These are phyloP conservation scores for Carallia brachiata DNA, from an alignment of 345 rosid species.

Conservation along the genomic window DNA sequence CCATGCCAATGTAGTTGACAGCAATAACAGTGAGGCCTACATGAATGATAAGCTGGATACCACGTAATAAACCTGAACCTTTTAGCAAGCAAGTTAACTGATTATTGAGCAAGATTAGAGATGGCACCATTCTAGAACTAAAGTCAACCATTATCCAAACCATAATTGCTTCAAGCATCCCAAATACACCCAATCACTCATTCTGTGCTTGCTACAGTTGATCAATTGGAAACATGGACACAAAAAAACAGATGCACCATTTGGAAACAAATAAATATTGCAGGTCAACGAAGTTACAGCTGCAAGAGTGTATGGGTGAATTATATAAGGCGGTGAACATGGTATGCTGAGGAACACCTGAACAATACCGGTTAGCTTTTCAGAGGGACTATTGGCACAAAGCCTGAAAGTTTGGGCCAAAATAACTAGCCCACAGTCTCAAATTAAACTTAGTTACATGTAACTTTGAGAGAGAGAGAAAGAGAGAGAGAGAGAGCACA, in stretches of 20 bases:
- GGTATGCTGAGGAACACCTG: not conserved
- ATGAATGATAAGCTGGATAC: not conserved
- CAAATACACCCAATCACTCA: not conserved
- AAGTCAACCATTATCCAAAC: not conserved
- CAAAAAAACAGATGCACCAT: not conserved
- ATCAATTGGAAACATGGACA: not conserved
- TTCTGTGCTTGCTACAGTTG: not conserved
- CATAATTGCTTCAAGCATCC: not conserved
- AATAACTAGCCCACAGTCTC: not conserved
- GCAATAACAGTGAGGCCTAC: not conserved
- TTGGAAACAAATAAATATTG: not conserved
- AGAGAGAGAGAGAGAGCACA: conserved; percentile 3
- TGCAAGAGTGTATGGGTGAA: too few species aligned
- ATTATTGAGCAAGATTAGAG: not conserved
- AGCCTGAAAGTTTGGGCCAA: not conserved
- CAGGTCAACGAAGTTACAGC: not conserved
- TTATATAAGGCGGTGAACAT: too few species aligned
- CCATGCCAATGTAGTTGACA: not conserved
- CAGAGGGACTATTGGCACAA: not conserved
- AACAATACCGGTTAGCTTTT: not conserved
- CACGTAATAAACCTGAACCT: not conserved
- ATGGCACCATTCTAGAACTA: not conserved
- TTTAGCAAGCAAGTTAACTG: not conserved
- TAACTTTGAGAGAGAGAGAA: not conserved
- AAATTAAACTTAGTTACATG: not conserved